Base-by-base conservation (phyloP, 2,329 filamentous ascomycete species). In the Alternaria metachromatica region DNA sequence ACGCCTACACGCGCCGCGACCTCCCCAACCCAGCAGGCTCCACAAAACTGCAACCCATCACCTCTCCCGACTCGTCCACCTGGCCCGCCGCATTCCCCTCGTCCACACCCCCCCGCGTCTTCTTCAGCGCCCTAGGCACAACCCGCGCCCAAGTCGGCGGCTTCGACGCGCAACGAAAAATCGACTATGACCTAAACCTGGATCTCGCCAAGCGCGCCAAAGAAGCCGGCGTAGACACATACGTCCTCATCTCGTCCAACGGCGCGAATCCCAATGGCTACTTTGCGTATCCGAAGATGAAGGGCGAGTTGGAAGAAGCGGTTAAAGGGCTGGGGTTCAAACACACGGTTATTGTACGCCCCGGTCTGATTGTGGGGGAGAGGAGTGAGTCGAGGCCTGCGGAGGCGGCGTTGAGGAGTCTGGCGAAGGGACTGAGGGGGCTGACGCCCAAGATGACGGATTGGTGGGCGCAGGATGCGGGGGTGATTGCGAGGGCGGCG, bases 131-230 rank as follows among this genome's bases (percentile, higher is more conserved):
- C 2, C 86, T 97, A 1, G 95, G 90, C 62, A 97, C 93, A 3
- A 97, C 94, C 0, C 88, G 89, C 53, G 90, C 84, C 0, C 85
- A 86, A 12, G 94, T 93, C 0, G 94, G 94, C 65, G 85, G 91
- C 61, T 82, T 97, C 68, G 90, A 89, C 26, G 89, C 90, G 65
- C 95, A 97, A 82, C 91, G 93, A 82, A 92, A 92, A 76, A 92
- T 97, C 68, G 95, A 97, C 82, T 88, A 94, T 76, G 93, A 96
- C 75, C 84, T 97, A 48, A 97, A 97, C 80, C 80, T 96, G 53
- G 89, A 90, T 68, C 85, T 97, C 23, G 94, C 92, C 4, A 86
- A 87, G 64, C 89, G 91, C 0, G 93, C 94, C 46, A 92, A 90
- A 76, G 86, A 86, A 5, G 88, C 89, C 1, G 93, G 93, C 37